These are phyloP conservation scores for Aspergillus sojae DNA, from an alignment of 2,329 filamentous ascomycete species.

Conservation along the genomic window DNA sequence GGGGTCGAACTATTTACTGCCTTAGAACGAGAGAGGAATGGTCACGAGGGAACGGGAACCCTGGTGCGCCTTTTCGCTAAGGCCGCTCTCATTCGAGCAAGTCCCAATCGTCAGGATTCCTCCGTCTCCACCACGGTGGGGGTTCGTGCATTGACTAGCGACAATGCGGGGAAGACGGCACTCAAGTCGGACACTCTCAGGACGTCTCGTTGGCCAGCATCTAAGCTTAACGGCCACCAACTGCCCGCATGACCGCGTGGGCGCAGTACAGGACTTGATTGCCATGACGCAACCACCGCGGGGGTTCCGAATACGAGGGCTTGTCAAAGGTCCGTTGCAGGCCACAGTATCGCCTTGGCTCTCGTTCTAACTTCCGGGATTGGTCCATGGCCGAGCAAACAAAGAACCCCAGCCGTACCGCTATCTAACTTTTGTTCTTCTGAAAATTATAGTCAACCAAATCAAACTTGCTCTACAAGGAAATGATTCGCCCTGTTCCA, in stretches of 20 bases:
- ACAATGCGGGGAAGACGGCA: conserved; percentile 1
- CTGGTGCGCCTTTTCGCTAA: not conserved
- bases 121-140: not conserved
- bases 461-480: not conserved
- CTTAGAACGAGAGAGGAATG: not conserved
- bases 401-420: not conserved
- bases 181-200: not conserved
- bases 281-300: not conserved
- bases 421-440: not conserved
- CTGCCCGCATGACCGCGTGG: not conserved
- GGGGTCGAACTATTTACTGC: not conserved
- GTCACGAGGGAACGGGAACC: not conserved
- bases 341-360: not conserved
- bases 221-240: not conserved
- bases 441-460: not conserved
- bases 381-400: not conserved
- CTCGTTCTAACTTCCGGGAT: not conserved
- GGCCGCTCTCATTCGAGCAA: not conserved
- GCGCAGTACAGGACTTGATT: not conserved
- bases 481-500: not conserved
- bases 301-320: not conserved
- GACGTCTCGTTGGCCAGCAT: not conserved
- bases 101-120: conserved; percentile 1
- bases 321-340: not conserved
- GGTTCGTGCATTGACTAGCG: conserved; percentile 1